Conservation (phyloP, 139 green algal genomes). For the Volvox reticuliferus region DNA sequence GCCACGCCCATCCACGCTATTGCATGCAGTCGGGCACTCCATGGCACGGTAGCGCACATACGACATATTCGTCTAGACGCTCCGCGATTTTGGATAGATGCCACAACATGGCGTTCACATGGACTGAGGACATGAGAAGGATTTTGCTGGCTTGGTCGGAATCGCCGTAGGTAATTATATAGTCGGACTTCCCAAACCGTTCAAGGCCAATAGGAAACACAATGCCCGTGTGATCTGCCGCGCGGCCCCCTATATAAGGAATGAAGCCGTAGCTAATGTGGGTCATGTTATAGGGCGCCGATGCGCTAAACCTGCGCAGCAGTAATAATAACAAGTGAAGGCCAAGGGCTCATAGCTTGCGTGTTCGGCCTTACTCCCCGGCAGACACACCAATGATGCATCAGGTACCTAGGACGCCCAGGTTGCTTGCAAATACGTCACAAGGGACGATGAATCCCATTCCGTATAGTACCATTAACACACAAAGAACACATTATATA, state of each 20-base stretch:
- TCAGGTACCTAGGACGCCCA: too few relatives aligned
- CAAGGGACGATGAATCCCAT: too few relatives aligned
- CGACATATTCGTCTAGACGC: not conserved
- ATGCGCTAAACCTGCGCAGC: constrained; percentile 9
- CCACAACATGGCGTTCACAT: constrained; percentile 21
- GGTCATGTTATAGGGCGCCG: constrained; percentile 34
- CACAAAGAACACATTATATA: too few relatives aligned
- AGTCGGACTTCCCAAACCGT: not conserved
- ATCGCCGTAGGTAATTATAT: constrained; percentile 22
- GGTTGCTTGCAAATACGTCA: too few relatives aligned
- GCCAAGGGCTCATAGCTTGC: too few relatives aligned
- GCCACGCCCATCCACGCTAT: not conserved
- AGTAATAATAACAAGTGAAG: too few relatives aligned
- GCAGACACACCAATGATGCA: too few relatives aligned
- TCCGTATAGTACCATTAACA: too few relatives aligned
- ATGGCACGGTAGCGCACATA: constrained; percentile 22
- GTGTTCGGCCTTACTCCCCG: too few relatives aligned
- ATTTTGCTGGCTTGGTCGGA: not conserved
- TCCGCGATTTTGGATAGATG: not conserved
- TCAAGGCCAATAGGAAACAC: constrained; percentile 32
- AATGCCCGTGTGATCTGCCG: constrained; percentile 2
- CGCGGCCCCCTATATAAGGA: not conserved
- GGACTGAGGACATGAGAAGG: not conserved
- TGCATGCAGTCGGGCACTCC: not conserved
- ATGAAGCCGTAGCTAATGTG: constrained; percentile 42